Percentiles rank a stretch among this genome's conserved stretches.
Evolutionary conservation across 2,329 filamentous ascomycete species (phyloP).

Genomic region (Neofusicoccum kwambonambiense): DNA sequence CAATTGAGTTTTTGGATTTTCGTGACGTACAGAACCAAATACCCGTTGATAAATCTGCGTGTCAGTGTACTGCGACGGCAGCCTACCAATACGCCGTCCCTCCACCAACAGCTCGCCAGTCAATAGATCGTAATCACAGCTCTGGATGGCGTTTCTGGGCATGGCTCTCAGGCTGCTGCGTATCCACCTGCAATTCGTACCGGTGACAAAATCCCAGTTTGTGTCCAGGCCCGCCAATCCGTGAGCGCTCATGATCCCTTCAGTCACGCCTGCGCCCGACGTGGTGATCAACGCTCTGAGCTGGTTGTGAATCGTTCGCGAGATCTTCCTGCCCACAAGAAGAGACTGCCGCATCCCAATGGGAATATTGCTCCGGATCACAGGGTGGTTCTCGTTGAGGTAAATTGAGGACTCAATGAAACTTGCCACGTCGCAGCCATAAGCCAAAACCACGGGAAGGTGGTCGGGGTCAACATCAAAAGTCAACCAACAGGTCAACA

Average conservation of each 20-base stretch:
- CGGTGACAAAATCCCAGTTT: background rate
- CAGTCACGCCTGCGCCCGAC: constrained; percentile 17
- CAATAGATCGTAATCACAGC: constrained; percentile 50
- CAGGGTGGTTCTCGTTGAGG: constrained; percentile 35
- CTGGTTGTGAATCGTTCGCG: background rate
- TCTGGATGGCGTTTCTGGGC: background rate
- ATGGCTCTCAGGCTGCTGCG: background rate
- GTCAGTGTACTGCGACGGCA: constrained; percentile 47
- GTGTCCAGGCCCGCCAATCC: background rate
- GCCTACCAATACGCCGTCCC: constrained; percentile 48
- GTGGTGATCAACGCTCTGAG: background rate
- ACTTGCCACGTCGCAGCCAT: constrained; percentile 28
- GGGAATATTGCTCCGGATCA: background rate
- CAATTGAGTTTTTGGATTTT: background rate
- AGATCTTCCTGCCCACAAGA: background rate
- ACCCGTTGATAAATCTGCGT: constrained; percentile 44
- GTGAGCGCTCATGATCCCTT: constrained; percentile 17
- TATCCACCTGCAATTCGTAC: background rate
- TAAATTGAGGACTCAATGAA: constrained; percentile 40
- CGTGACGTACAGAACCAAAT: constrained; percentile 37
- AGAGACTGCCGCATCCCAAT: background rate
- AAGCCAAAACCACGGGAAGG: background rate
- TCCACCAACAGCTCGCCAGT: constrained; percentile 54
- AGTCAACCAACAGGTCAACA: constrained; percentile 3
- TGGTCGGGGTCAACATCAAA: background rate